phyloP scores from a whole-genome alignment of 1,284 basidiomycete genomes.

The Marasmius tenuissimus region DNA sequence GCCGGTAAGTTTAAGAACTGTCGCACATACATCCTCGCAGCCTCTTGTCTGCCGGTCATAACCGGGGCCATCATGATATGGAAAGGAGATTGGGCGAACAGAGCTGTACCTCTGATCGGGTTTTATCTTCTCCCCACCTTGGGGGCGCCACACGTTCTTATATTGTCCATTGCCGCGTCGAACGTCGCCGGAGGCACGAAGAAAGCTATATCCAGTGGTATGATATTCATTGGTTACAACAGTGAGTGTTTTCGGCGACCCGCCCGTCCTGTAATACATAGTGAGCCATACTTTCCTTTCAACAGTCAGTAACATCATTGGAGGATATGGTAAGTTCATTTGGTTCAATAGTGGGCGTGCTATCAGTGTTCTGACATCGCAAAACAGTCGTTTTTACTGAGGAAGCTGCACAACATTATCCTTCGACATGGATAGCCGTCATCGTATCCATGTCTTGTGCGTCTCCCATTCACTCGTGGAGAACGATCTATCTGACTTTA shows the following conservation, averaged over 20 bases:
- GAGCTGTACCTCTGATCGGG: conserved; percentile 8
- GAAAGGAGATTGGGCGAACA: conserved; percentile 8
- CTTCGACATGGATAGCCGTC: conserved; percentile 13
- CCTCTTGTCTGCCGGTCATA: conserved; percentile 12
- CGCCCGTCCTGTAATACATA: not conserved
- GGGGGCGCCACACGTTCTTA: conserved; percentile 12
- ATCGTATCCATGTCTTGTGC: conserved; percentile 11
- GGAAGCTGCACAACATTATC: conserved; percentile 8
- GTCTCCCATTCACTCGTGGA: not conserved
- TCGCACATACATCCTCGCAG: conserved; percentile 7
- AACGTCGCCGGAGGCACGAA: conserved; percentile 16
- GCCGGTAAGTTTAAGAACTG: conserved; percentile 6
- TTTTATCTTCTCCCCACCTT: conserved; percentile 12
- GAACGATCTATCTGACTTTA: not conserved
- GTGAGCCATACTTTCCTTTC: not conserved
- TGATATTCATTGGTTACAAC: conserved; percentile 15
- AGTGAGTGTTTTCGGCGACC: not conserved
- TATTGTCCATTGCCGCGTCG: conserved; percentile 6
- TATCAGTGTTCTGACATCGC: not conserved
- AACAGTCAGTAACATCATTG: conserved; percentile 12
- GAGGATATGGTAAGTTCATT: conserved; percentile 6
- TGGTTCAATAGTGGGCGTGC: not conserved
- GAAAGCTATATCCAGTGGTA: conserved; percentile 8
- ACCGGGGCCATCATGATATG: conserved; percentile 12
- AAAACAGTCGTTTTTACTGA: conserved; percentile 7